Percentiles rank a stretch among this genome's conserved stretches.
phyloP scores from a whole-genome alignment of 257 asterid genomes.

The Fraxinus pennsylvanica region DNA sequence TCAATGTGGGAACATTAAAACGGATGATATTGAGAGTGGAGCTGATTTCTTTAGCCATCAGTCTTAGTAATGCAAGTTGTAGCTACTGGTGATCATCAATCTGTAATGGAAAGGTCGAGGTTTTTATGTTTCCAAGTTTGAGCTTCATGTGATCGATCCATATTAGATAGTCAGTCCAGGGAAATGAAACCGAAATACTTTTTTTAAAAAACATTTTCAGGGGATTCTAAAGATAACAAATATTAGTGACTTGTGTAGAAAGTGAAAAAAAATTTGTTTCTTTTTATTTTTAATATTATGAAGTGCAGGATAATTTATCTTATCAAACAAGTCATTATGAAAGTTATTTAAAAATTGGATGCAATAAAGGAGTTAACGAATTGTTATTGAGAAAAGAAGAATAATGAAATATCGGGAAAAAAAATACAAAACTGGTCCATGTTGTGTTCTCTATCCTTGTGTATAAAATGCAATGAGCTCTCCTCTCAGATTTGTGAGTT shows the following conservation, averaged over 20 bases:
- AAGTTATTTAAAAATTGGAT: too few species aligned
- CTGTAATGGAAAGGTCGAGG: neutral
- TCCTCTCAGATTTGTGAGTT: constrained; percentile 4
- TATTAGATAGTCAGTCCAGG: too few species aligned
- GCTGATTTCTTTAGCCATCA: constrained; percentile 68
- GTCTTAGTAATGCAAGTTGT: constrained; percentile 20
- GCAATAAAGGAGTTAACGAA: too few species aligned
- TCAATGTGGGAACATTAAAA: constrained; percentile 65
- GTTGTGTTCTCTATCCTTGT: constrained; percentile 17
- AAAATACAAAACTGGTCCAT: constrained; percentile 37
- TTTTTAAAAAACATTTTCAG: neutral
- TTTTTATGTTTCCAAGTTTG: constrained; percentile 12
- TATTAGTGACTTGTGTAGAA: too few species aligned
- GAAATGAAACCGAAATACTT: too few species aligned
- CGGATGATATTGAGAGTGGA: constrained; percentile 88
- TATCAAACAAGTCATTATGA: too few species aligned
- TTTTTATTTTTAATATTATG: too few species aligned
- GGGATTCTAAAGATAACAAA: neutral
- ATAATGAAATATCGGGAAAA: too few species aligned
- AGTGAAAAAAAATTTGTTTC: too few species aligned
- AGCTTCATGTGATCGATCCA: neutral
- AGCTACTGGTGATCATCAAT: neutral
- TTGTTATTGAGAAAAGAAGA: too few species aligned
- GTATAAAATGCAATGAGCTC: constrained; percentile 22
- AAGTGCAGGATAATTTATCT: too few species aligned